Evolutionary conservation across 2,329 filamentous ascomycete genomes (phyloP), one percentile per base, ranked within the genome.

Genomic region (Penicillium palitans): DNA sequence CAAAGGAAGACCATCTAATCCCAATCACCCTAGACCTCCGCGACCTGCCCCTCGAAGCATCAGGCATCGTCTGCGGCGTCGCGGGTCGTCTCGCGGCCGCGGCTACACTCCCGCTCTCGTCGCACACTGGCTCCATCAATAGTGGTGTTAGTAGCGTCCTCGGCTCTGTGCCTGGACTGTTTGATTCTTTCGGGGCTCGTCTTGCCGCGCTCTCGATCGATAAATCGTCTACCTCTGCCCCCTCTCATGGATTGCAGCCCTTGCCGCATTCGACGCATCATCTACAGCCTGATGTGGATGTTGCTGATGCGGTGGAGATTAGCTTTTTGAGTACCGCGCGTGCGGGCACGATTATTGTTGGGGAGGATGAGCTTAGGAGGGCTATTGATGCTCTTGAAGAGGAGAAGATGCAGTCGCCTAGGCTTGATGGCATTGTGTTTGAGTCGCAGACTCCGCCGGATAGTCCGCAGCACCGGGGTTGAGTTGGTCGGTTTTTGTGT

Each of bases 1-100:
- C 88, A 60, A 90, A 85, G 47, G 76, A 78, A 47, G 87, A 87
- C 64, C 86, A 85, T 58, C 81, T 93, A 35, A 86, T 96, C 2
- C 92, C 95, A 1, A 95, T 99, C 66, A 93, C 92, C 58, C 83
- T 99, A 4, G 91, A 98, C 68, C 82, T 99, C 27, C 86, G 85
- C 21, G 86, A 86, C 42, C 79, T 98, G 41, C 90, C 93, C 0
- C 83, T 93, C 42, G 91, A 96, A 73, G 92, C 91, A 8, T 96
- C 93, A 0, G 93, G 93, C 24, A 97, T 99, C 58, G 91, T 99
- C 4, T 97, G 93, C 66, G 93, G 95, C 29, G 91, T 99, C 2
- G 93, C 93, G 0, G 91, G 92, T 27, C 84, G 87, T 55, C 80
- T 98, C 29, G 89, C 92, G 0, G 86, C 90, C 50, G 90, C 90